Percentiles rank a stretch among this genome's conserved stretches.
Conservation (phyloP, 2,329 filamentous ascomycete species). For the Passalora sequoiae region DNA sequence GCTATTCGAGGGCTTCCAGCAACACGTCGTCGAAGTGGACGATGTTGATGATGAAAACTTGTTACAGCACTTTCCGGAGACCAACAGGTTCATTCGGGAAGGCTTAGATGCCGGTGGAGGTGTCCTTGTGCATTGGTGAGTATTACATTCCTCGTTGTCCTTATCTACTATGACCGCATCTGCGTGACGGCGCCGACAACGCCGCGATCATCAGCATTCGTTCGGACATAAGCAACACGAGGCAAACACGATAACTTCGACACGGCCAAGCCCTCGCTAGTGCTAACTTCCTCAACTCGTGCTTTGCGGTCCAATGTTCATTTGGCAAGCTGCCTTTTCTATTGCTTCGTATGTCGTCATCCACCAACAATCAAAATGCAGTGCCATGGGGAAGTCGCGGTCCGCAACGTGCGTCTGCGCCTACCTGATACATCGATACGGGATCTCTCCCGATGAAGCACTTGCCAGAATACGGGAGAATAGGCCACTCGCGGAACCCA, state of each 20-base stretch:
- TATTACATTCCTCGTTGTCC: no score
- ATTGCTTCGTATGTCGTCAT: not conserved
- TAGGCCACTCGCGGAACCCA: slow-evolving; percentile 78
- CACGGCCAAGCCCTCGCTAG: not conserved
- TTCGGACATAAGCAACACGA: not conserved
- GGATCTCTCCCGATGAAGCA: slow-evolving; percentile 56
- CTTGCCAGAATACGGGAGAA: slow-evolving; percentile 63
- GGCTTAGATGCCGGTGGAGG: slow-evolving; percentile 60
- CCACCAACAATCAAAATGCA: slow-evolving; percentile 17
- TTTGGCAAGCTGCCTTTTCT: not conserved
- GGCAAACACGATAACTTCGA: no score
- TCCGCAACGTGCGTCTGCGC: slow-evolving; percentile 80
- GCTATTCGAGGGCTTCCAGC: slow-evolving; percentile 55
- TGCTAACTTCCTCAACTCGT: no score
- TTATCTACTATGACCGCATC: no score
- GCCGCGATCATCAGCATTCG: no score
- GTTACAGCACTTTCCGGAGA: slow-evolving; percentile 69
- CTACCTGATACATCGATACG: slow-evolving; percentile 64
- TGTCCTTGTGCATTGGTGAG: slow-evolving; percentile 68
- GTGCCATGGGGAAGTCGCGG: slow-evolving; percentile 93
- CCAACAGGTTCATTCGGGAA: slow-evolving; percentile 76
- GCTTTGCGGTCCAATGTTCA: no score
- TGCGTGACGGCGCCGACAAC: no score
- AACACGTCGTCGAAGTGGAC: slow-evolving; percentile 77
- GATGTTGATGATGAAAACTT: slow-evolving; percentile 88